Base-by-base conservation (phyloP, 2,329 filamentous ascomycete genomes). In the Dactylellina parvicollis region DNA sequence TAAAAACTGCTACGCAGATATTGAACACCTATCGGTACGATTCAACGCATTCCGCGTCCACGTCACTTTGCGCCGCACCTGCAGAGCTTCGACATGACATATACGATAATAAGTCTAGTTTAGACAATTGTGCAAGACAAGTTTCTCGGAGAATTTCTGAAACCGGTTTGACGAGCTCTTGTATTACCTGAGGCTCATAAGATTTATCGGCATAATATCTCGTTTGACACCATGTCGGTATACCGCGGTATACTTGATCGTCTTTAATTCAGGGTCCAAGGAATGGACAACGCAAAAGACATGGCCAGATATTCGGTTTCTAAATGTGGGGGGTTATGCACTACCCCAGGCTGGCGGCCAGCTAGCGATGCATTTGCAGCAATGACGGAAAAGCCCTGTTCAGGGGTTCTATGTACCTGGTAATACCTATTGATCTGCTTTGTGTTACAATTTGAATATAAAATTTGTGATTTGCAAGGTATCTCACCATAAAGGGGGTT, bases 11-110 rank as follows among this genome's bases (percentile, higher is more conserved):
- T 16, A 26, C n/a, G n/a, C 30, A 3, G 20, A 26, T 14, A 5
- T 16, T 22, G 9, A 30, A 22, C 38, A 30, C 38, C 40, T 59
- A 47, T 59, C 55, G 40, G 55, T 59, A 59, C 36, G 28, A 16
- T 56, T 65, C 61, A 65, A 65, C 61, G 40, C 61, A 65, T 65
- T 65, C 61, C 61, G 16, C 61, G 61, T 65, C 61, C 61, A 65
- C 61, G 61, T 65, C 61, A 65, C 61, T 47, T 24, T 36, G 61
- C 61, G 61, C 61, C 49, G 12, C 12, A 9, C 12, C 34, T 65
- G 61, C 61, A 65, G 49, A 28, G 28, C 36, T 49, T 26, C 26
- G 32, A 47, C 61, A 47, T 34, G 12, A 49, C 61, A 56, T 9
- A 38, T 56, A 56, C 40, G 26, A 38, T 30, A n/a, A 28, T 44